Evolutionary conservation across 768 basidiomycete genomes (phyloP).

Genomic region (Agaricus subrufescens): DNA sequence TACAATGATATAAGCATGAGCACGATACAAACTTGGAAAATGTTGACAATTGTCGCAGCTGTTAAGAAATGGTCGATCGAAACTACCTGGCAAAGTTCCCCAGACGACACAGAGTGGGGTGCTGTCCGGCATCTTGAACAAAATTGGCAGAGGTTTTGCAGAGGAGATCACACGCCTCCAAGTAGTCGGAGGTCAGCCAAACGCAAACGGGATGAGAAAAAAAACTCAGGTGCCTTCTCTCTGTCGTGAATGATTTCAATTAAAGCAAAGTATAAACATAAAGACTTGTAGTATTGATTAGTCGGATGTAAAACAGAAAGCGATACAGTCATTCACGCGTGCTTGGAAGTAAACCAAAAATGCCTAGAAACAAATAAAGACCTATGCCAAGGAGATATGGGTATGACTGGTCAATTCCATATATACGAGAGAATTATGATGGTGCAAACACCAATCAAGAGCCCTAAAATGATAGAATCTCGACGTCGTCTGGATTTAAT

Average conservation of each 20-base stretch:
- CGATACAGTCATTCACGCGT: background rate
- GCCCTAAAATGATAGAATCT: conserved; percentile 86
- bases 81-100: conserved; percentile 42
- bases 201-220: conserved; percentile 11
- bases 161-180: conserved; percentile 35
- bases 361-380: background rate
- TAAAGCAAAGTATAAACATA: background rate
- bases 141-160: conserved; percentile 67
- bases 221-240: background rate
- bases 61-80: conserved; percentile 79
- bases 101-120: conserved; percentile 46
- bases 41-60: conserved; percentile 65
- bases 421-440: conserved; percentile 49
- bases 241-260: background rate
- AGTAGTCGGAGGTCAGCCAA: conserved; percentile 16
- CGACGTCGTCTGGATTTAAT: conserved; percentile 87
- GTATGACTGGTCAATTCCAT: conserved; percentile 28
- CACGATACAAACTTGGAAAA: conserved; percentile 68
- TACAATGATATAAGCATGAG: conserved; percentile 61
- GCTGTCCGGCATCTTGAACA: conserved; percentile 59
- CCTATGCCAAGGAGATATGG: background rate
- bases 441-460: conserved; percentile 82
- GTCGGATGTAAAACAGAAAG: background rate
- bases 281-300: background rate
- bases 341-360: background rate